These are phyloP conservation scores for Phytophthora pini DNA, from an alignment of 352 stramenopile genomes.

Conservation along the genomic window DNA sequence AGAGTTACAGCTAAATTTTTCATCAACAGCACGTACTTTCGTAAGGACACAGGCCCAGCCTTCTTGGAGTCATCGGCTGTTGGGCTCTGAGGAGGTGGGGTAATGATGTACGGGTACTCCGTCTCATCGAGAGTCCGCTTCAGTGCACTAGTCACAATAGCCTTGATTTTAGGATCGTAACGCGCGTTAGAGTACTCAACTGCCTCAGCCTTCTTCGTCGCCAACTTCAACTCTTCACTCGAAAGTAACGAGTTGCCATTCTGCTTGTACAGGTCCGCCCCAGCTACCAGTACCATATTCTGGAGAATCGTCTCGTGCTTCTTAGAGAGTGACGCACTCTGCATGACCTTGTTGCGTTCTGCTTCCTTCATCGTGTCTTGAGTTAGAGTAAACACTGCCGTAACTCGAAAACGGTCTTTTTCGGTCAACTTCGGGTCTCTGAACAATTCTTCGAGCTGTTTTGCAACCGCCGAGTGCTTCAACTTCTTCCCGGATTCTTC, in stretches of 20 bases:
- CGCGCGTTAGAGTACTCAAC: conserved; percentile 85
- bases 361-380: conserved; percentile 90
- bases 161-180: conserved; percentile 80
- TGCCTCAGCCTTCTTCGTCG: conserved; percentile 61
- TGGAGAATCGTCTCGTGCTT: conserved; percentile 67
- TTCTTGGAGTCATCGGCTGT: conserved; percentile 57
- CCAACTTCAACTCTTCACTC: conserved; percentile 69
- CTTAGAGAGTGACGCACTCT: conserved; percentile 80
- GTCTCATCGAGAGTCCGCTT: conserved; percentile 67
- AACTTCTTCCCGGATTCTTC: conserved; percentile 93
- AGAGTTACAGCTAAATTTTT: background rate
- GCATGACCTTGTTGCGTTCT: conserved; percentile 88
- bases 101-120: conserved; percentile 87
- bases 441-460: conserved; percentile 91
- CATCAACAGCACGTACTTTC: conserved; percentile 59
- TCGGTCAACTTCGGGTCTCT: conserved; percentile 78
- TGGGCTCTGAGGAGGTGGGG: conserved; percentile 57
- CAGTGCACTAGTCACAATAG: conserved; percentile 60
- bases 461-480: conserved; percentile 84
- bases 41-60: conserved; percentile 61
- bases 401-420: conserved; percentile 90
- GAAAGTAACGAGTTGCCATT: conserved; percentile 66
- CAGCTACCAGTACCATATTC: conserved; percentile 74
- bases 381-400: conserved; percentile 94
- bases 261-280: conserved; percentile 62